Base-by-base conservation (phyloP, 805 yeast genomes). In the Candida taoyuanica region DNA sequence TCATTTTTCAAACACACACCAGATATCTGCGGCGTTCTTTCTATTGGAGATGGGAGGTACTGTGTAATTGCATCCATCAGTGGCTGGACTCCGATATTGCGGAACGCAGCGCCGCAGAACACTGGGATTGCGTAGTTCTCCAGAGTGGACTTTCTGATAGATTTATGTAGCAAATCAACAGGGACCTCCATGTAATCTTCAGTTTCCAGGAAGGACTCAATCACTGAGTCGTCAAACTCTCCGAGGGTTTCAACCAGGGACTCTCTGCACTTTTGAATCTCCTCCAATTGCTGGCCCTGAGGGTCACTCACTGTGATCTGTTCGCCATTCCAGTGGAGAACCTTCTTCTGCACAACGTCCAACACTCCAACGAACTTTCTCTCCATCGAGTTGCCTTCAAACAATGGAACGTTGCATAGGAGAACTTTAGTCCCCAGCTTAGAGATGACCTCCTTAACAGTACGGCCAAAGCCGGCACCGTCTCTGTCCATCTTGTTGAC, bases 401-500 rank as follows among this genome's bases (percentile, higher is more conserved):
- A 88, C 47, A 76, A 73, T 0, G 98, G 98, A 8, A 85, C 63
- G 44, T 82, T 88, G n/a, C 85, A 68, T 24, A 88, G 58, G 0
- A 80, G 83, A 2, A 81, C 87, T 27, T 81, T 70, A 0, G 95
- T 85, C 14, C 77, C 77, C 41, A 93, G 65, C 53, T 85, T 84
- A 16, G 78, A 62, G 12, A 87, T 82, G 18, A 93, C 73, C 49
- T 91, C 97, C 48, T 78, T 78, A 5, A 87, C 94, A 0, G 97
- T 86, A 40, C 96, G 68, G 46, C 95, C 81, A 57, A 78, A 93
- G 0, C 97, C 96, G 1, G 98, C 96, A 16, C 98, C 98, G 13
- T 80, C 83, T 43, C 98, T 71, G 63, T 93, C 98, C 98, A 93
- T 89, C 60, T 93, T 93, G 60, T 93, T 93, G 24, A 93, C 75